Evolutionary conservation across 371 early-diverging fungal genomes (phyloP).

Genomic region (Vairimorpha ceranae): DNA sequence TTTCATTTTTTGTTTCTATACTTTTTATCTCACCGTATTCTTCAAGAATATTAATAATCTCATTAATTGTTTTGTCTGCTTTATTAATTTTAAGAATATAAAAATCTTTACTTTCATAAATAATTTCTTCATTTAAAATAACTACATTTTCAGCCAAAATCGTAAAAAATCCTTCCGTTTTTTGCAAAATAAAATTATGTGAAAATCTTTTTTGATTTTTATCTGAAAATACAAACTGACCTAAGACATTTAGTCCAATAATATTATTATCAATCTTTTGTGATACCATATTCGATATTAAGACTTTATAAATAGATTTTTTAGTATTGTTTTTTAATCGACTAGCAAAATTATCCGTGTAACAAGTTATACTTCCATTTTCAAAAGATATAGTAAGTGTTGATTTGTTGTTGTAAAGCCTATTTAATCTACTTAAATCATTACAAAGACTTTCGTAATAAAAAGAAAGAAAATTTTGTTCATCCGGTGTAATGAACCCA

Average conservation of each 20-base stretch:
- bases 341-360: slow-evolving; percentile 6
- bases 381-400: slow-evolving; percentile 12
- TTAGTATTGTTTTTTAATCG: not conserved
- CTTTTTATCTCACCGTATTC: not conserved
- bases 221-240: slow-evolving; percentile 47
- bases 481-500: slow-evolving; percentile 11
- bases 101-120: slow-evolving; percentile 16
- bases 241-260: slow-evolving; percentile 21
- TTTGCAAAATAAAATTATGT: slow-evolving; percentile 34
- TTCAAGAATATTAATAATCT: not conserved
- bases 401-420: slow-evolving; percentile 13
- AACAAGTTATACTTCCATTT: not conserved
- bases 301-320: slow-evolving; percentile 23
- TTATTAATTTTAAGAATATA: not conserved
- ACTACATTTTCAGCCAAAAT: slow-evolving; percentile 35
- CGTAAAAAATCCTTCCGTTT: not conserved
- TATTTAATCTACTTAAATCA: slow-evolving; percentile 1
- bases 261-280: slow-evolving; percentile 22
- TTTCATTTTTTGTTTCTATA: not conserved
- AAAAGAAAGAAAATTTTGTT: slow-evolving; percentile 14
- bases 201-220: slow-evolving; percentile 22
- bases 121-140: slow-evolving; percentile 44
- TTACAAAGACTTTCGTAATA: slow-evolving; percentile 30
- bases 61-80: not conserved
- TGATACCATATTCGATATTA: slow-evolving; percentile 26